Conservation (phyloP, 164 flowering plant species). For the Amborella trichopoda region DNA sequence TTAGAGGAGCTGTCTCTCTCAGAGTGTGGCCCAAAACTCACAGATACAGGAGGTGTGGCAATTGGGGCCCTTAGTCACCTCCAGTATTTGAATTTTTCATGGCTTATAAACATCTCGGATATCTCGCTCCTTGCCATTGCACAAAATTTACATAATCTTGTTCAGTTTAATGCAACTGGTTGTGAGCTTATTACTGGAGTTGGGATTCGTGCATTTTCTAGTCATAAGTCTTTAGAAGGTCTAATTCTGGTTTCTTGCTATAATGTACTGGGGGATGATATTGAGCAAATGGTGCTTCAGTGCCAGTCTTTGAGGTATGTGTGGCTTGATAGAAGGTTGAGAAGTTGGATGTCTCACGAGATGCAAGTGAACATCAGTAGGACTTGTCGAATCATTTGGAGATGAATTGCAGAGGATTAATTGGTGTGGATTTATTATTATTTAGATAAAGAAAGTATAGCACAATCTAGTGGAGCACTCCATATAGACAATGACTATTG, state of each 20-base stretch:
- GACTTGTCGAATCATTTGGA: slow-evolving; percentile 5
- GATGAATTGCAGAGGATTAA: background rate
- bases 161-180: slow-evolving; percentile 3
- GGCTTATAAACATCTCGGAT: slow-evolving; percentile 8
- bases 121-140: slow-evolving; percentile 4
- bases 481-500: too few species aligned
- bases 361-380: slow-evolving; percentile 5
- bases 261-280: slow-evolving; percentile 3
- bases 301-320: slow-evolving; percentile 7
- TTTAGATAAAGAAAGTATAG: too few species aligned
- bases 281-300: slow-evolving; percentile 7
- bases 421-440: background rate
- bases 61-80: slow-evolving; percentile 2
- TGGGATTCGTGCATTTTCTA: slow-evolving; percentile 6
- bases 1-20: slow-evolving; percentile 9
- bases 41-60: slow-evolving; percentile 6
- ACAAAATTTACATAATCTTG: slow-evolving; percentile 4
- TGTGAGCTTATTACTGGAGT: slow-evolving; percentile 7
- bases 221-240: slow-evolving; percentile 3
- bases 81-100: slow-evolving; percentile 5
- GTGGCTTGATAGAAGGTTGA: slow-evolving; percentile 6
- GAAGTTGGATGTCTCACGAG: slow-evolving; percentile 4
- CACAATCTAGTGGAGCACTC: too few species aligned
- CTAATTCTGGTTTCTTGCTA: slow-evolving; percentile 6
- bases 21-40: slow-evolving; percentile 10